A percentile compares a stretch with the other conserved stretches of the same genome.
Conservation (phyloP, 1,284 basidiomycete genomes). For the Tilletiopsis washingtonensis region DNA sequence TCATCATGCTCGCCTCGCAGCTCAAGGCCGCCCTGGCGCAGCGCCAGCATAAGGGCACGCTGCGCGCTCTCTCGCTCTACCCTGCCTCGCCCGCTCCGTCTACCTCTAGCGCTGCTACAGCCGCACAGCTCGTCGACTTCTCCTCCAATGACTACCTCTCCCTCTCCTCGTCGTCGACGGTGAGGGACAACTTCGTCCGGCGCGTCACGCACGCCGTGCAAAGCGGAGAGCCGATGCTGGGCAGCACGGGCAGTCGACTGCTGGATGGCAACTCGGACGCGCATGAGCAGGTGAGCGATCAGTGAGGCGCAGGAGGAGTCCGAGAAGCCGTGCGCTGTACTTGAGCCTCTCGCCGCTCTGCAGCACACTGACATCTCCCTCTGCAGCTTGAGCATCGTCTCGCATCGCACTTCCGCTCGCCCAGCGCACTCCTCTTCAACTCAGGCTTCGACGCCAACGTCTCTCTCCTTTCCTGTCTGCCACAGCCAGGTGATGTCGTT, state of each 20-base stretch:
- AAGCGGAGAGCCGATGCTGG: conserved; percentile 50
- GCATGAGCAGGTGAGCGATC: conserved; percentile 1
- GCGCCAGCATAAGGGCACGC: conserved; percentile 28
- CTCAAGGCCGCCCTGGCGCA: conserved; percentile 16
- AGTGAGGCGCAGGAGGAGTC: background rate
- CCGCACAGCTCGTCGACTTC: conserved; percentile 57
- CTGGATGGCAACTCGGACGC: conserved; percentile 61
- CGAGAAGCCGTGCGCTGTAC: background rate
- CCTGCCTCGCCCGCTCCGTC: conserved; percentile 7
- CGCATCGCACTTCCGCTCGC: conserved; percentile 23
- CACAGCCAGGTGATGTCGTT: conserved; percentile 69
- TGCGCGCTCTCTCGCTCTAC: conserved; percentile 27
- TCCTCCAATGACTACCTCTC: conserved; percentile 92
- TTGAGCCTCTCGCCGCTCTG: background rate
- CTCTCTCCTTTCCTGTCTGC: conserved; percentile 73
- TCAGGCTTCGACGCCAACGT: conserved; percentile 92
- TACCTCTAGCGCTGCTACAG: background rate
- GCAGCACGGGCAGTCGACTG: conserved; percentile 80
- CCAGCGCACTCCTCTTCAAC: conserved; percentile 68
- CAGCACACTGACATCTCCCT: background rate
- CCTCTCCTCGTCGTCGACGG: conserved; percentile 58
- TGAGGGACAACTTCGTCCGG: conserved; percentile 46
- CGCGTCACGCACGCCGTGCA: background rate
- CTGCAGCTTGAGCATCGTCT: conserved; percentile 25
- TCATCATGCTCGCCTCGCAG: conserved; percentile 2